Evolutionary conservation across 768 basidiomycete genomes (phyloP), one percentile per base, ranked within the genome.

Genomic region (Lactarius pseudohatsudake): DNA sequence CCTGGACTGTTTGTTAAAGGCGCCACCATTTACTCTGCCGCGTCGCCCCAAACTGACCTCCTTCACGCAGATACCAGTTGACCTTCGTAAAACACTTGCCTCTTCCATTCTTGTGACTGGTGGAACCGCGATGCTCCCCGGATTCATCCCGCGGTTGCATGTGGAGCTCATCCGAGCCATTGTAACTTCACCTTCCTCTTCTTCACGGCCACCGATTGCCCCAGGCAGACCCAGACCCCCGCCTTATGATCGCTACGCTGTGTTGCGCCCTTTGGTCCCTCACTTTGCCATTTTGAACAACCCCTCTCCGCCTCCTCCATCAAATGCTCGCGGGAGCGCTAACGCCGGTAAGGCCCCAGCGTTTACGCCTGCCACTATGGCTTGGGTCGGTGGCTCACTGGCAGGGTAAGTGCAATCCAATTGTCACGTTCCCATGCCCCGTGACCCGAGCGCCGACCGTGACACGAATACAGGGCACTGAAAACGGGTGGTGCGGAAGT

Each of bases 361-460:
- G 0, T 98, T 96, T 77, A 79, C 88, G 4, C 90, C 94, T 1
- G 86, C 88, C 1, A 81, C 87, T 40, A 81, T 96, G 77, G 83
- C 89, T 0, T 99, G 96, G 96, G 87, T 99, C 13, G 96, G 96
- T 4, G 96, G 94, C 0, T 94, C 92, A 26, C 75, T 98, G 22
- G 93, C 95, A 2, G 96, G 96, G 90, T 94, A 76, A 69, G 87
- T 82, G 16, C 22, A 20, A 53, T 58, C 38, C 41, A 57, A 11
- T 26, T 62, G 57, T 57, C 59, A 38, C 32, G 16, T 30, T 57
- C 32, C 36, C 4, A 32, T 40, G 26, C 32, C 45, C 32, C 18
- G 32, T 56, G 41, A 54, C 62, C 20, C 55, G 53, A 34, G 38
- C 43, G 58, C 54, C 56, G 20, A 62, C n/a, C 57, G 15, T 57